Evolutionary conservation across 208 protist genomes (phyloP).

Genomic region (Leishmania aethiopica): DNA sequence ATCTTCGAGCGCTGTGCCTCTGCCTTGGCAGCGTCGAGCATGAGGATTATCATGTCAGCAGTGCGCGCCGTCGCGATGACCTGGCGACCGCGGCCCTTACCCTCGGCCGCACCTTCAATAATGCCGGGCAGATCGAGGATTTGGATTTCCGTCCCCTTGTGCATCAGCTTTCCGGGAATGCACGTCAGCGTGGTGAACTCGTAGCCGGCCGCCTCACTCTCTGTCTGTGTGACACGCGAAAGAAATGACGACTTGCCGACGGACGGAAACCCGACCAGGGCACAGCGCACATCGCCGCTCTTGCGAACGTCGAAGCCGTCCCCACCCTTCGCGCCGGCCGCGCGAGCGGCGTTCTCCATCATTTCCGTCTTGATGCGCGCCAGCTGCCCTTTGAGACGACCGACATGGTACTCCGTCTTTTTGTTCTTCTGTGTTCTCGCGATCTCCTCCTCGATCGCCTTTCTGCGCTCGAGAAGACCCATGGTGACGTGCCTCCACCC

Average conservation of each 20-base stretch:
- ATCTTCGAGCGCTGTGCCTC: slow-evolving; percentile 93
- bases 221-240: slow-evolving; percentile 95
- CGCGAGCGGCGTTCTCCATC: slow-evolving; percentile 86
- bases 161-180: slow-evolving; percentile 97
- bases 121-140: slow-evolving; percentile 99
- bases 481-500: slow-evolving; percentile 47
- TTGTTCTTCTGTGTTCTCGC: slow-evolving; percentile 99
- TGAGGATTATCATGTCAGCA: slow-evolving; percentile 97
- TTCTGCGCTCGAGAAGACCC: slow-evolving; percentile 97
- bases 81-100: slow-evolving; percentile 96
- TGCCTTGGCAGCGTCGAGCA: slow-evolving; percentile 96
- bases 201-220: slow-evolving; percentile 96
- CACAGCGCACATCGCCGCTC: slow-evolving; percentile 93
- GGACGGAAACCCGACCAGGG: slow-evolving; percentile 95
- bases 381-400: slow-evolving; percentile 96
- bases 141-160: slow-evolving; percentile 97
- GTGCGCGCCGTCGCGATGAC: slow-evolving; percentile 98
- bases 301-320: slow-evolving; percentile 96
- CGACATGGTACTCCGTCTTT: slow-evolving; percentile 97
- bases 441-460: slow-evolving; percentile 98
- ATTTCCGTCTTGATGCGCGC: slow-evolving; percentile 95
- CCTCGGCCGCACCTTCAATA: slow-evolving; percentile 97
- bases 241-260: slow-evolving; percentile 99
- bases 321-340: slow-evolving; percentile 64
- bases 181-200: slow-evolving; percentile 99